phyloP scores from a whole-genome alignment of 148 eudicot species.

The Vaccinium myrtillus region DNA sequence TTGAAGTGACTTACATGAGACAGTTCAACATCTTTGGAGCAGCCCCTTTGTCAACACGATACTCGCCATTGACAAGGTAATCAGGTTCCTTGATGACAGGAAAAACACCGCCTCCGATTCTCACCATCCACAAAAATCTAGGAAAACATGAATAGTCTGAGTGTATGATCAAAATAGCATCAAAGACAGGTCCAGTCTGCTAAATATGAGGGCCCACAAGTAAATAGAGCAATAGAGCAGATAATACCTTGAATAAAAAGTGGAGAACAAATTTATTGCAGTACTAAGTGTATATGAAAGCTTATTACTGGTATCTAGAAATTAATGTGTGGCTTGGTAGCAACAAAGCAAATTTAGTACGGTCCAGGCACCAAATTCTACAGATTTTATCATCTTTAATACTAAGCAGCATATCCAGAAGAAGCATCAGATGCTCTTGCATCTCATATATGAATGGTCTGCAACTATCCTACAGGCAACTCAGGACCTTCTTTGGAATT shows the following conservation, averaged over 20 bases:
- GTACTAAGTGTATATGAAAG: not conserved
- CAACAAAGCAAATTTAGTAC: not conserved
- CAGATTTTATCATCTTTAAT: not conserved
- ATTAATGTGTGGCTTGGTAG: not conserved
- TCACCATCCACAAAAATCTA: slow-evolving; percentile 99
- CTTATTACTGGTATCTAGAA: not conserved
- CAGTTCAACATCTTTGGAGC: slow-evolving; percentile 98
- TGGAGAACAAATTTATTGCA: not conserved
- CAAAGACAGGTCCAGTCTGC: not conserved
- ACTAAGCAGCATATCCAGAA: not conserved
- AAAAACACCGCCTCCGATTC: slow-evolving; percentile 97
- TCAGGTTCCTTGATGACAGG: slow-evolving; percentile 98
- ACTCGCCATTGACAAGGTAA: slow-evolving; percentile 97
- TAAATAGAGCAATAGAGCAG: not conserved
- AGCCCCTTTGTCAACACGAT: slow-evolving; percentile 98
- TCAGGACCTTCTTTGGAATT: not conserved
- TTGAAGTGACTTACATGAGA: slow-evolving; percentile 74
- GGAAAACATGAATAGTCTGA: slow-evolving; percentile 13
- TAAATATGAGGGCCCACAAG: not conserved
- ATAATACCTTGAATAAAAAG: not conserved
- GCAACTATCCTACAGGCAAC: not conserved
- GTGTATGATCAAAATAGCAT: not conserved
- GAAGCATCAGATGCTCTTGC: slow-evolving; percentile 3
- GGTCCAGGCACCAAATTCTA: not conserved
- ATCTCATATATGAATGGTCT: not conserved